phyloP scores from a whole-genome alignment of 345 rosid species.

The Aethionema arabicum region DNA sequence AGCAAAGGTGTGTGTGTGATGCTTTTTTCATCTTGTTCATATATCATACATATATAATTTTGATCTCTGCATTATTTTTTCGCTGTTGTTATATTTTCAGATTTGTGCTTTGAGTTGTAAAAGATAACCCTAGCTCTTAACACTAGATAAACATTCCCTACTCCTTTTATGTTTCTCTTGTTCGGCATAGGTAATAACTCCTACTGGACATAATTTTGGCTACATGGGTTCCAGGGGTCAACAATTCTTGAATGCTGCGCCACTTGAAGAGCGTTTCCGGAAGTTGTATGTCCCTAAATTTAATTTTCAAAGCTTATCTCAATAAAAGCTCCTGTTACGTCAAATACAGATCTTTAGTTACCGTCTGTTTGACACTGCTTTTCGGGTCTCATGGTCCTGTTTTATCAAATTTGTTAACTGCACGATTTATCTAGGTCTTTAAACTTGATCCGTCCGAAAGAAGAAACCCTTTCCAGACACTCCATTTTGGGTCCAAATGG shows the following conservation, averaged over 20 bases:
- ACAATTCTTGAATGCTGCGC: constrained; percentile 41
- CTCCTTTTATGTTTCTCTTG: constrained; percentile 25
- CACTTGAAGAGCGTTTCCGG: constrained; percentile 56
- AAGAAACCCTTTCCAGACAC: constrained; percentile 86
- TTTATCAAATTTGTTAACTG: constrained; percentile 12
- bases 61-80: constrained; percentile 3
- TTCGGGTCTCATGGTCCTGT: constrained; percentile 19
- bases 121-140: not conserved
- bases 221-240: constrained; percentile 53
- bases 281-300: constrained; percentile 52
- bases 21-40: constrained; percentile 26
- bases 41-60: constrained; percentile 11
- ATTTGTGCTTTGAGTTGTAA: not conserved
- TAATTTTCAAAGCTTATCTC: not conserved
- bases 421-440: constrained; percentile 54
- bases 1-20: constrained; percentile 50
- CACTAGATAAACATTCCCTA: constrained; percentile 22
- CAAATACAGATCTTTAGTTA: too few species aligned
- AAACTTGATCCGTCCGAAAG: constrained; percentile 57
- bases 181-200: constrained; percentile 52
- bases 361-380: constrained; percentile 3
- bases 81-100: constrained; percentile 3
- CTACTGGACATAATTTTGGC: constrained; percentile 40
- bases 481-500: constrained; percentile 90
- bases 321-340: not conserved